These are phyloP conservation scores for Beta vulgaris DNA, from an alignment of 148 eudicot species.

Conservation along the genomic window DNA sequence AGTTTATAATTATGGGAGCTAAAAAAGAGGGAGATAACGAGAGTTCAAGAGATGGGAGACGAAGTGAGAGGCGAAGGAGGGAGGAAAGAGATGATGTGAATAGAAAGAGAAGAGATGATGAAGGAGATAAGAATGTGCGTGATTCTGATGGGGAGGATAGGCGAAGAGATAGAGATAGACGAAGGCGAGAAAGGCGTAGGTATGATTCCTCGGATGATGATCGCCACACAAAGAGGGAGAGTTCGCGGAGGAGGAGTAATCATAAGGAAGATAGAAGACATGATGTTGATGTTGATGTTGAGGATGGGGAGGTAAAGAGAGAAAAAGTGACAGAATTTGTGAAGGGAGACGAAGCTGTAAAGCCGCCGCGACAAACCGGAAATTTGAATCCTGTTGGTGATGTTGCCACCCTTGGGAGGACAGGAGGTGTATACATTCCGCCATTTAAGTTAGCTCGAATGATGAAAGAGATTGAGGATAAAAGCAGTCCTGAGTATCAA, in stretches of 20 bases:
- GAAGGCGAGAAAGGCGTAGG: slow-evolving; percentile 11
- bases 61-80: background rate
- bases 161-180: background rate
- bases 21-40: too few relatives aligned
- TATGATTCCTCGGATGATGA: slow-evolving; percentile 17
- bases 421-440: slow-evolving; percentile 86
- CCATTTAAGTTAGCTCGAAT: slow-evolving; percentile 82
- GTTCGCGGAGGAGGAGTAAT: background rate
- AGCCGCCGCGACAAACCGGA: slow-evolving; percentile 22
- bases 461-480: slow-evolving; percentile 83
- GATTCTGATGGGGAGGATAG: slow-evolving; percentile 17
- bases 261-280: slow-evolving; percentile 14
- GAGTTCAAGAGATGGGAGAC: background rate
- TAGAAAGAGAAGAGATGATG: background rate
- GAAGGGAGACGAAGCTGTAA: slow-evolving; percentile 22
- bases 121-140: background rate
- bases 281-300: slow-evolving; percentile 12
- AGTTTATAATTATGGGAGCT: too few relatives aligned
- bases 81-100: slow-evolving; percentile 4
- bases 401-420: slow-evolving; percentile 49
- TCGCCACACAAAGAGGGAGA: slow-evolving; percentile 11
- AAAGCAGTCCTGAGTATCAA: slow-evolving; percentile 78
- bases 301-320: slow-evolving; percentile 8
- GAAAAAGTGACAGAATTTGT: slow-evolving; percentile 4
- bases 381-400: slow-evolving; percentile 22